These are phyloP conservation scores for Erodium maritimum DNA, from an alignment of 345 rosid species.

Conservation along the genomic window DNA sequence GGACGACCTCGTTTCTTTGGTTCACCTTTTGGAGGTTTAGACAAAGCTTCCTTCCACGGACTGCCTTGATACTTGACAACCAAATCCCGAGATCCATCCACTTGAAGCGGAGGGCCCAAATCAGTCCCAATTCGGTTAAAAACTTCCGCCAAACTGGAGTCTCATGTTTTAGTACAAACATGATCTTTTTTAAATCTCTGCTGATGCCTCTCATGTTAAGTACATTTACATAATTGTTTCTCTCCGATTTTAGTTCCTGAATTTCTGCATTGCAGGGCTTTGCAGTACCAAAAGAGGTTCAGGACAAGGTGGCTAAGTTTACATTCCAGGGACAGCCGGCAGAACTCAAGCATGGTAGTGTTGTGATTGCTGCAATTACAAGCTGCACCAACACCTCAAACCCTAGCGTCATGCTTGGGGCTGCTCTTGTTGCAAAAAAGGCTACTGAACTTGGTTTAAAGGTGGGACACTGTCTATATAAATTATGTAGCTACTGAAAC, in stretches of 20 bases:
- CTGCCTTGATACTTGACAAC: no score
- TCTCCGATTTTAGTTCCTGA: background rate
- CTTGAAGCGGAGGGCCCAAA: no score
- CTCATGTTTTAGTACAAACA: no score
- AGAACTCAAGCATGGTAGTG: conserved; percentile 62
- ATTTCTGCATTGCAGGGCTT: conserved; percentile 38
- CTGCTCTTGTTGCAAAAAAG: conserved; percentile 69
- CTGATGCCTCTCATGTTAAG: background rate
- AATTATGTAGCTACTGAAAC: background rate
- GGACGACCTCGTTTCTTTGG: no score
- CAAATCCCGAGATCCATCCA: no score
- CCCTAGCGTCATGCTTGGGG: conserved; percentile 84
- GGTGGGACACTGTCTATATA: conserved; percentile 24
- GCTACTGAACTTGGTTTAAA: conserved; percentile 57
- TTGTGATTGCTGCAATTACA: conserved; percentile 73
- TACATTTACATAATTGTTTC: background rate
- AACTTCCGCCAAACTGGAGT: no score
- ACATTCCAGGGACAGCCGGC: conserved; percentile 51
- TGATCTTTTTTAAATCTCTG: background rate
- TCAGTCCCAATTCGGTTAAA: no score
- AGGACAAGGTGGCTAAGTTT: conserved; percentile 44
- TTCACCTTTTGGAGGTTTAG: no score
- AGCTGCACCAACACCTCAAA: conserved; percentile 80
- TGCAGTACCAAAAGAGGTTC: conserved; percentile 56
- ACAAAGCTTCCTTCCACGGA: no score